These are phyloP conservation scores for Penicillium sp. DNA, from an alignment of 2,329 filamentous ascomycete genomes.

Conservation along the genomic window DNA sequence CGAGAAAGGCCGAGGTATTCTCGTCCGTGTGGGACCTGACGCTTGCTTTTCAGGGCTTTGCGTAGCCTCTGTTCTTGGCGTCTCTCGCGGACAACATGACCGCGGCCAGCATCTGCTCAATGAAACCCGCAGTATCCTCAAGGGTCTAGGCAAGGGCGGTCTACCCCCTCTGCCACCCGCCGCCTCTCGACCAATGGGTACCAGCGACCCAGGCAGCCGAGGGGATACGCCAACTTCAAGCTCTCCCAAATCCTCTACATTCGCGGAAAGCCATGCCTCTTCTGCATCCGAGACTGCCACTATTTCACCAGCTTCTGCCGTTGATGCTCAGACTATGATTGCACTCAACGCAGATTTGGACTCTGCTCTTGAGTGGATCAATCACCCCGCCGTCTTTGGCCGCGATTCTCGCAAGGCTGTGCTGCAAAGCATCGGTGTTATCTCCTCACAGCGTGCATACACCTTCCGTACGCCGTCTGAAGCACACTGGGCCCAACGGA, in stretches of 20 bases:
- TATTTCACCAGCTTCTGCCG: slow-evolving; percentile 64
- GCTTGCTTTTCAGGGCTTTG: neutral
- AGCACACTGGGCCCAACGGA: slow-evolving; percentile 81
- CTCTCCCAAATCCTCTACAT: slow-evolving; percentile 41
- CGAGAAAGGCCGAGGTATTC: neutral
- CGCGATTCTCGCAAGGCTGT: slow-evolving; percentile 94
- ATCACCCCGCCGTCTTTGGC: slow-evolving; percentile 90
- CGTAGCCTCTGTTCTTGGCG: slow-evolving; percentile 37
- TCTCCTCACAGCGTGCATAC: slow-evolving; percentile 89
- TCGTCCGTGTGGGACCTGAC: neutral
- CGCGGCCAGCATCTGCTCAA: slow-evolving; percentile 87
- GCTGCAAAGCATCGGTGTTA: slow-evolving; percentile 93
- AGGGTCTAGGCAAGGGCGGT: slow-evolving; percentile 92
- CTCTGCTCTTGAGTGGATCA: slow-evolving; percentile 93
- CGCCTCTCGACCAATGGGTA: slow-evolving; percentile 47
- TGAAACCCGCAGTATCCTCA: slow-evolving; percentile 92
- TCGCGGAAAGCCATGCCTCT: slow-evolving; percentile 37
- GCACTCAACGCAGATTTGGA: slow-evolving; percentile 91
- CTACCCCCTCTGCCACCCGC: slow-evolving; percentile 78
- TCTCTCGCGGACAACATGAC: slow-evolving; percentile 89
- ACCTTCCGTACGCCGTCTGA: slow-evolving; percentile 92
- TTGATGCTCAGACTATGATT: slow-evolving; percentile 77
- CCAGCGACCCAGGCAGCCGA: slow-evolving; percentile 42
- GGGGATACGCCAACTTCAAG: slow-evolving; percentile 40
- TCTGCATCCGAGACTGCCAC: slow-evolving; percentile 47